Evolutionary conservation across 192 early-diverging fungal genomes (phyloP), one percentile per base, ranked within the genome.

Genomic region (Podila epigama): DNA sequence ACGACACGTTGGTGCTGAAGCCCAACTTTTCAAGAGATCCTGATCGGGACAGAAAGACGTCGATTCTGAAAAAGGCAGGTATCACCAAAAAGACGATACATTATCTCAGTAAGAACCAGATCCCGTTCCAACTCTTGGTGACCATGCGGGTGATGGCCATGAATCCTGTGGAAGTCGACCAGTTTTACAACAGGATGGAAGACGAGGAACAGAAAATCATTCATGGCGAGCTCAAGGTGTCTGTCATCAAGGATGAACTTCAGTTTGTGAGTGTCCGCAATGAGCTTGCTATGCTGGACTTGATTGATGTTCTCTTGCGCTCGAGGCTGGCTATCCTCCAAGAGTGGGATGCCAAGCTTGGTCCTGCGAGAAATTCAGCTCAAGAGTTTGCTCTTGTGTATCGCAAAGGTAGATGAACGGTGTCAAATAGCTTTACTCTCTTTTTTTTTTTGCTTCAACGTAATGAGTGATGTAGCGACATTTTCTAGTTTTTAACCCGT

Each of bases 131-230:
- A 25, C 68, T 84, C 12, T 58, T 91, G n/a, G 34, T 82, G 50
- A 75, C 86, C 51, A 83, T 92, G 77, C 83, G 89, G 2, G 87
- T 92, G 1, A 73, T 91, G 81, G 85, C 82, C n/a, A 92, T 92
- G 91, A 91, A 85, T 44, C 67, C 68, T 12, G 60, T 60, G 2
- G 90, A 91, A 41, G 66, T 75, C 4, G 57, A 39, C 11, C 36
- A 48, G 48, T 72, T 20, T 29, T 35, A 35, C 36, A 20, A 31
- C 5, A 37, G 50, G 5, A 59, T 63, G 13, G 28, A 69, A 1
- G 48, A 69, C 13, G 40, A 52, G 13, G 57, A 68, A 11, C 35
- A 39, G 34, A 16, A 68, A 15, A 25, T 50, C 20, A 40, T 50
- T 11, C 34, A 51, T 15, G 48, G 48, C 22, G 62, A 53, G 34